Conservation (phyloP, 2,329 filamentous ascomycete species). For the Cadophora luteo-olivacea region DNA sequence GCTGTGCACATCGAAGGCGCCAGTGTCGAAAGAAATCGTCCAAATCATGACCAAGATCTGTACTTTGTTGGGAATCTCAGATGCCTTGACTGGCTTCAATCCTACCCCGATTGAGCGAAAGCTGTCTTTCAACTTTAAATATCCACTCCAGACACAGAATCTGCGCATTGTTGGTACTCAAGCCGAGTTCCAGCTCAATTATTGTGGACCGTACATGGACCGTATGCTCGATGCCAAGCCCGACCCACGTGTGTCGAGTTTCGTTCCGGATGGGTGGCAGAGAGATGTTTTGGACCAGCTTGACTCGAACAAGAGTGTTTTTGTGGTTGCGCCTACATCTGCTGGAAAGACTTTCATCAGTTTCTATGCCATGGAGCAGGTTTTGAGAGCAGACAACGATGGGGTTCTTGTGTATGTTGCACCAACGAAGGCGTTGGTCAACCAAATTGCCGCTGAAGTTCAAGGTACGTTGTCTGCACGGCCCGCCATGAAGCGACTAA, state of each 20-base stretch:
- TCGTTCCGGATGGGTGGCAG: conserved; percentile 80
- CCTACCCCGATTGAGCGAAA: conserved; percentile 44
- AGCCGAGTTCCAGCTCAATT: conserved; percentile 68
- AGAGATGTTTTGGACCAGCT: conserved; percentile 75
- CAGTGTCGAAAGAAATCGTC: conserved; percentile 51
- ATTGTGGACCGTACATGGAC: conserved; percentile 77
- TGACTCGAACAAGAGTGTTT: conserved; percentile 71
- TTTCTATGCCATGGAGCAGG: conserved; percentile 83
- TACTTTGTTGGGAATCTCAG: conserved; percentile 45
- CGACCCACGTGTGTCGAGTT: conserved; percentile 70
- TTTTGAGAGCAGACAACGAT: conserved; percentile 71
- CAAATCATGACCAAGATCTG: conserved; percentile 45
- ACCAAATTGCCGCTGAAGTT: conserved; percentile 82
- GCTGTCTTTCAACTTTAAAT: conserved; percentile 54
- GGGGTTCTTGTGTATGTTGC: conserved; percentile 80
- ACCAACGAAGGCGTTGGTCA: conserved; percentile 82
- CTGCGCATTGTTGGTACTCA: conserved; percentile 48
- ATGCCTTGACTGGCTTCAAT: conserved; percentile 39
- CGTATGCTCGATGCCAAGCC: conserved; percentile 72
- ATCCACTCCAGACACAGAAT: conserved; percentile 42
- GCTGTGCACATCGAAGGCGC: conserved; percentile 47
- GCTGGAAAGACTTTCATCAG: conserved; percentile 85
- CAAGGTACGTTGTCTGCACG: conserved; percentile 54
- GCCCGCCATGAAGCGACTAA: conserved; percentile 20
- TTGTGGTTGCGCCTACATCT: conserved; percentile 79